Base-by-base conservation (phyloP, 768 basidiomycete genomes). In the Chiua virens region DNA sequence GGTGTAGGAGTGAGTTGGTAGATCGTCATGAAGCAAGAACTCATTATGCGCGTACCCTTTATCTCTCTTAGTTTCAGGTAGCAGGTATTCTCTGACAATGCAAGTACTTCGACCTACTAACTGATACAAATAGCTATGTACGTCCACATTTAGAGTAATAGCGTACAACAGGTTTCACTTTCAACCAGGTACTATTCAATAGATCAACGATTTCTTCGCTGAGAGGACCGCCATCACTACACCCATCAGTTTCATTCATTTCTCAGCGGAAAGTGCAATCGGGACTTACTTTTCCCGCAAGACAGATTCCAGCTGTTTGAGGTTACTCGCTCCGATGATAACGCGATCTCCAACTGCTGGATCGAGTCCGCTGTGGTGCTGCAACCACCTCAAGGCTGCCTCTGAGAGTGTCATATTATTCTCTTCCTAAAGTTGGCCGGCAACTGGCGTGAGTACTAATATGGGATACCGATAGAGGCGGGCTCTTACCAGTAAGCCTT, bases 251-350 rank as follows among this genome's bases (percentile, higher is more conserved):
- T 48, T 23, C 42, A 35, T 14, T 20, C 11, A 18, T 20, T 47
- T 7, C 28, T 45, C n/a, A 18, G 14, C n/a, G 28, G 18, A 25
- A 37, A 18, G 21, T 7, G 11, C 3, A 34, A 8, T 34, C 17
- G n/a, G 14, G 4, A 21, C 60, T 3, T 32, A 56, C 57, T 38
- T 52, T 18, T 50, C 54, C 35, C 49, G 47, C 7, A 63, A 20
- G 41, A 53, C 60, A 20, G 60, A 55, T 55, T 73, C 72, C 30
- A 76, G 57, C 42, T 76, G 74, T 10, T 52, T 49, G 30, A 58
- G 45, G n/a, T 57, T 69, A 21, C 63, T 65, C 2, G 73, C 72
- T 4, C 75, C 75, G 25, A 78, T 67, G 43, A 75, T 60, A 52
- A 75, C 56, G 21, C 48, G 52, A 41, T 69, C 65, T 40, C 61